A percentile compares a stretch with the other conserved stretches of the same genome.
Conservation (phyloP, 2,329 filamentous ascomycete species). For the Neofusicoccum laricinum region DNA sequence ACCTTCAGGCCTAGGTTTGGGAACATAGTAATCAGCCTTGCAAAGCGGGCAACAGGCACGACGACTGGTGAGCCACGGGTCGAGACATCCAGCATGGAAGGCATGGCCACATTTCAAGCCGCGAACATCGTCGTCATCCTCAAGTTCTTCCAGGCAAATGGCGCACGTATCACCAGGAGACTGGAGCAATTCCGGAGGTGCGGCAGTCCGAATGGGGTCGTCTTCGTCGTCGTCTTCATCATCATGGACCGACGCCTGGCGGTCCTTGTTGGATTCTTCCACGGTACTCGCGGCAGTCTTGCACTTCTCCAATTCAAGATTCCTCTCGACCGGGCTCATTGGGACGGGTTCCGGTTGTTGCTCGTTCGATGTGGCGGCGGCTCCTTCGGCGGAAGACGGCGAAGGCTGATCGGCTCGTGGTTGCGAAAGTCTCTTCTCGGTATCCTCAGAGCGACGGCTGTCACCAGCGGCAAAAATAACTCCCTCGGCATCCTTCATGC, state of each 20-base stretch:
- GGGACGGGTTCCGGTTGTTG: constrained; percentile 30
- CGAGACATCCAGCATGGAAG: constrained; percentile 93
- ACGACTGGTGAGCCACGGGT: constrained; percentile 93
- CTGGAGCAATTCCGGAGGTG: constrained; percentile 76
- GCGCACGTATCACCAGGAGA: constrained; percentile 90
- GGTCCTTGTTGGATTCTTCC: constrained; percentile 22
- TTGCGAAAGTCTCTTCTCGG: constrained; percentile 7
- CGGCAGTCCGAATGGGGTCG: constrained; percentile 75
- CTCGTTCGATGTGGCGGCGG: constrained; percentile 17
- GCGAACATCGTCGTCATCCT: constrained; percentile 93
- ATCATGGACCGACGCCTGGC: constrained; percentile 24
- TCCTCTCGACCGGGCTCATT: constrained; percentile 20
- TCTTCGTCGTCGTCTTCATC: constrained; percentile 71
- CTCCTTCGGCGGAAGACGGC: neutral
- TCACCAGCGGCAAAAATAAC: constrained; percentile 30
- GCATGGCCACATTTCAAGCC: constrained; percentile 95
- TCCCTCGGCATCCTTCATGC: constrained; percentile 64
- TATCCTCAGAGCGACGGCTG: constrained; percentile 26
- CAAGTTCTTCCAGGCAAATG: constrained; percentile 90
- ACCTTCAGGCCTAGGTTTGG: constrained; percentile 74
- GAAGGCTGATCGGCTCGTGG: neutral
- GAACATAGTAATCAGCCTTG: constrained; percentile 96
- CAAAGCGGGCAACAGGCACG: constrained; percentile 95
- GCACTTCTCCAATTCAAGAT: constrained; percentile 28
- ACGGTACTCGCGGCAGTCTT: constrained; percentile 31